phyloP scores from a whole-genome alignment of 2,329 filamentous ascomycete genomes.

The Fusarium staphyleae region DNA sequence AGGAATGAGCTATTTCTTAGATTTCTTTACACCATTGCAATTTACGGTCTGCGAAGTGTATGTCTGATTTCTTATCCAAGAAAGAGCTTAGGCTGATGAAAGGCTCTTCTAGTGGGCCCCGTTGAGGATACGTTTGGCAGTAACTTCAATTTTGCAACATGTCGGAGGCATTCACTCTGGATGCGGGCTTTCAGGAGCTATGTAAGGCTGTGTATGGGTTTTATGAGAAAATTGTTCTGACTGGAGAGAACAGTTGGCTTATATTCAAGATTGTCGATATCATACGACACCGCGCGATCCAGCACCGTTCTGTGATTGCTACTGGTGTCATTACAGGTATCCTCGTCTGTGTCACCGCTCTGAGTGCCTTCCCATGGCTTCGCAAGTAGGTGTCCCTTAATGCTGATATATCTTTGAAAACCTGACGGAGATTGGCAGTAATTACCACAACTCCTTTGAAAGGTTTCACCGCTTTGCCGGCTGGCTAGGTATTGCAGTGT shows the following conservation, averaged over 20 bases:
- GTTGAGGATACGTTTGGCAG: background rate
- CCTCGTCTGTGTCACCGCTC: background rate
- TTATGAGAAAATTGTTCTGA: background rate
- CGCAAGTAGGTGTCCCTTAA: background rate
- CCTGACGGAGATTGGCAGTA: background rate
- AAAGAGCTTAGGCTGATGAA: background rate
- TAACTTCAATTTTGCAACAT: conserved; percentile 1
- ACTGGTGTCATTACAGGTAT: background rate
- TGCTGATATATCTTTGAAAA: accelerated
- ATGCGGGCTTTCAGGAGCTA: background rate
- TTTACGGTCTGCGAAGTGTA: background rate
- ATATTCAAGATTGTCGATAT: conserved; percentile 1
- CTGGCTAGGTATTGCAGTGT: background rate
- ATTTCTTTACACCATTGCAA: background rate
- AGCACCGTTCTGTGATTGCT: background rate
- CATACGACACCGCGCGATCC: background rate
- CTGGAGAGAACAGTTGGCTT: background rate
- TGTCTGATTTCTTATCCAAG: accelerated
- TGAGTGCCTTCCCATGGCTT: conserved; percentile 3
- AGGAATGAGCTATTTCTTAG: conserved; percentile 2
- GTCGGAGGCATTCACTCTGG: conserved; percentile 2
- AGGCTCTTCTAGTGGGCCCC: background rate
- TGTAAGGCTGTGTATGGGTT: background rate
- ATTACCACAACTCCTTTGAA: conserved; percentile 6
- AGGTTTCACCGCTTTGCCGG: background rate